Percentiles rank a stretch among this genome's conserved stretches.
Conservation (phyloP, 108 stramenopile genomes). For the Parietichytrium sp. region DNA sequence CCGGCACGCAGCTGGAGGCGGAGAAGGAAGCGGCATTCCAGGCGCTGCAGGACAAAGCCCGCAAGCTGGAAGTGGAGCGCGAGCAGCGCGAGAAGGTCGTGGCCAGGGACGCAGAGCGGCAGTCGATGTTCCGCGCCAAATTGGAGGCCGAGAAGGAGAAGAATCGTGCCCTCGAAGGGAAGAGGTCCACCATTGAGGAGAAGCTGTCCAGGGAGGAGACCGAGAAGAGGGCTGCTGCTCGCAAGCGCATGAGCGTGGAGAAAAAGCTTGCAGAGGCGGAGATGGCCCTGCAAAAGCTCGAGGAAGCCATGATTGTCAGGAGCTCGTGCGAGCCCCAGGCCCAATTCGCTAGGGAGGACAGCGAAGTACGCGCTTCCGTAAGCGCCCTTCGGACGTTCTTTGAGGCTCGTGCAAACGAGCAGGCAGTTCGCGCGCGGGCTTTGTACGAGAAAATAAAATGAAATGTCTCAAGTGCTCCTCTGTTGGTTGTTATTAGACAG, state of each 20-base stretch:
- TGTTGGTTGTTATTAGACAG: too few relatives aligned
- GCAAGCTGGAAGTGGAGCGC: neutral
- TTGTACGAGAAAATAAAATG: too few relatives aligned
- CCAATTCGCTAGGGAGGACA: constrained; percentile 5
- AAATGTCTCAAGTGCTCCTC: too few relatives aligned
- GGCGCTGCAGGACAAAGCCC: neutral
- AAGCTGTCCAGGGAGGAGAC: neutral
- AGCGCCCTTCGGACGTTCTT: constrained; percentile 10
- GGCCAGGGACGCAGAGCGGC: neutral
- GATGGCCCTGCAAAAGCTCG: constrained; percentile 21
- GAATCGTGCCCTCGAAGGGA: neutral
- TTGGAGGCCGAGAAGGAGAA: neutral
- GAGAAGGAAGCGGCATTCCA: neutral
- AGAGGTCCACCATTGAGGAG: neutral
- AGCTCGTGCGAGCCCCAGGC: neutral
- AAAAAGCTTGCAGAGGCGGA: constrained; percentile 30
- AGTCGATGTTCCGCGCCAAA: neutral
- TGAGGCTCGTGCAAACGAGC: constrained; percentile 29
- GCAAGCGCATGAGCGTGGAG: constrained; percentile 2
- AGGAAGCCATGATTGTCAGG: neutral
- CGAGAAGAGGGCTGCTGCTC: neutral
- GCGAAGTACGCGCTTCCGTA: neutral
- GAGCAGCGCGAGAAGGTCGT: neutral
- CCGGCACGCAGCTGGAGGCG: constrained; percentile 8
- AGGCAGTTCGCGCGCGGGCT: constrained; percentile 8